Evolutionary conservation across 2,329 filamentous ascomycete genomes (phyloP), one percentile per base, ranked within the genome.

Genomic region (Fonsecaea pedrosoi): DNA sequence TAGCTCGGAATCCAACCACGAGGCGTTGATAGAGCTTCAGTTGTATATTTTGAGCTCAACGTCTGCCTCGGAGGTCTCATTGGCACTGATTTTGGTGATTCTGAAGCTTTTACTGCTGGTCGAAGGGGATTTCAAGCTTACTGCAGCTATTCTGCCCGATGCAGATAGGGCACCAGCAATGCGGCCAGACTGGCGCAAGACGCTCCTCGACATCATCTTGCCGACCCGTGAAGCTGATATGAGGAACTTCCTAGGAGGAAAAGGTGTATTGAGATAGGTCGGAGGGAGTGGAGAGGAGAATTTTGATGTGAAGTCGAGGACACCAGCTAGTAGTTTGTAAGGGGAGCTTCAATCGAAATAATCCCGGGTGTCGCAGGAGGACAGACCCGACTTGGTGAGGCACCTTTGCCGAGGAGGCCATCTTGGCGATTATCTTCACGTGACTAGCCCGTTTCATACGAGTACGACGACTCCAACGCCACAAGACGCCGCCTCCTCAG

Each of bases 111-210:
- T 78, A 77, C 79, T 78, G 80, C 78, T 78, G 74, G 77, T 77
- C 74, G 76, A 73, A 72, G 25, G 70, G 72, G 70, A 73, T 72
- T 77, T 80, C 78, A 79, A 80, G 96, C 94, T 90, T 94, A 98
- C 95, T 85, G 90, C 90, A 83, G 90, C 90, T 85, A 96, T 89
- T 88, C 93, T 92, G 87, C 92, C 89, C 79, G 91, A 87, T 80
- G 92, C 91, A 90, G 92, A 92, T 86, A 96, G 89, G 85, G 92
- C 92, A 86, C 92, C 91, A 85, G 94, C 92, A 84, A 92, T 91
- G 87, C 94, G 93, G 86, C 91, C 91, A 83, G 93, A 96, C 88
- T 96, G 93, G 87, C 94, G 90, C 85, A 98, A 88, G 87, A 94
- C 94, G 90, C 92, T 96, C 86, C 94, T 92, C 89, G 97, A 96